Evolutionary conservation across 1,139 yeast species (phyloP).

Genomic region (Candida freyschussii): DNA sequence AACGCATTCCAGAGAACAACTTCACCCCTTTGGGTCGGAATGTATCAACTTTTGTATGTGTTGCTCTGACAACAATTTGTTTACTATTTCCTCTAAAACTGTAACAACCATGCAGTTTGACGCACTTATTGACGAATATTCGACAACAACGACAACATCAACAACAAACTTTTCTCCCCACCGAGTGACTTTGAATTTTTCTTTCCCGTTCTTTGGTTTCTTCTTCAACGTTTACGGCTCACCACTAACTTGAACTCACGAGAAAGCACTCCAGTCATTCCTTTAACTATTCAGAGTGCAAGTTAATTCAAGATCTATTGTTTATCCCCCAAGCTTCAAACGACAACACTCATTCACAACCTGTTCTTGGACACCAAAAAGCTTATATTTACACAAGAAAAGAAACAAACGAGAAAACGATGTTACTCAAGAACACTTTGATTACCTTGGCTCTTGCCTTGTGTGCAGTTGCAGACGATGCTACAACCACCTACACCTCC

Average conservation of each 20-base stretch:
- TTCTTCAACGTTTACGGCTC: neutral
- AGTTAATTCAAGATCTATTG: no score
- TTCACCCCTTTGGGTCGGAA: constrained; percentile 2
- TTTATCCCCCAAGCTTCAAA: neutral
- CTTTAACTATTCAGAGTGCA: constrained; percentile 19
- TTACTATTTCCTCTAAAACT: constrained; percentile 9
- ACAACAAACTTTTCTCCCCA: neutral
- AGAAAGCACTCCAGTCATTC: constrained; percentile 21
- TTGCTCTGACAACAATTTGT: constrained; percentile 8
- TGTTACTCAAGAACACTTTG: constrained; percentile 22
- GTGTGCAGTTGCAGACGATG: constrained; percentile 20
- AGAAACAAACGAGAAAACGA: constrained; percentile 4
- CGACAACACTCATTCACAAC: neutral
- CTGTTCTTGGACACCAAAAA: no score
- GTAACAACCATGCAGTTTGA: constrained; percentile 4
- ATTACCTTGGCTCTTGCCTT: constrained; percentile 23
- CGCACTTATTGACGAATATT: constrained; percentile 5
- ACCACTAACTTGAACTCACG: neutral
- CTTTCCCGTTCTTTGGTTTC: neutral
- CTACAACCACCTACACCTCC: constrained; percentile 26
- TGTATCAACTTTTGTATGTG: constrained; percentile 6
- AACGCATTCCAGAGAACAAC: neutral
- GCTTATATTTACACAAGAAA: neutral
- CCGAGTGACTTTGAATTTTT: neutral
- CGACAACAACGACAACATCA: constrained; percentile 1